Conservation (phyloP, 805 yeast species). For the Ogataea siamensis region DNA sequence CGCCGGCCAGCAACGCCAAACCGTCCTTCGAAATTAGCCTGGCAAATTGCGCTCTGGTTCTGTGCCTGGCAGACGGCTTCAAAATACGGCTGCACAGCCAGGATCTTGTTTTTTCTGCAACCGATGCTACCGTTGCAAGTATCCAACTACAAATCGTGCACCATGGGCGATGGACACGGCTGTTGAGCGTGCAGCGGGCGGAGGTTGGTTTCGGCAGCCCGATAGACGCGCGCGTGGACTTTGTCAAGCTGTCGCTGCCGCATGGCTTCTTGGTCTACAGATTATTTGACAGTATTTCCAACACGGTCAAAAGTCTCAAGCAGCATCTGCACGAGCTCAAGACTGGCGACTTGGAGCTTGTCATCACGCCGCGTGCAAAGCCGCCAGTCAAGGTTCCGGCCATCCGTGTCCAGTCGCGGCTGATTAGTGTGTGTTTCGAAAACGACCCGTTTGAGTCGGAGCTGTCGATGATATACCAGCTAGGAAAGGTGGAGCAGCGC, state of each 20-base stretch:
- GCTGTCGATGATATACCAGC: slow-evolving; percentile 52
- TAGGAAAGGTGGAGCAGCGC: slow-evolving; percentile 58
- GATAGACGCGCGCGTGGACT: slow-evolving; percentile 30
- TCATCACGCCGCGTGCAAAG: slow-evolving; percentile 40
- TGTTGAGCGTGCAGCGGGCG: slow-evolving; percentile 21
- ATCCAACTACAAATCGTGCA: neutral
- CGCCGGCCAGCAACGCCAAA: neutral
- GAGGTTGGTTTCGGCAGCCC: slow-evolving; percentile 12
- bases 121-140: neutral
- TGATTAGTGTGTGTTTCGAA: slow-evolving; percentile 49
- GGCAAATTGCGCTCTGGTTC: neutral
- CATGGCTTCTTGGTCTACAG: slow-evolving; percentile 71
- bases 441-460: slow-evolving; percentile 68
- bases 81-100: neutral
- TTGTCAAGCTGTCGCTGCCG: slow-evolving; percentile 60
- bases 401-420: slow-evolving; percentile 40
- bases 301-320: slow-evolving; percentile 61
- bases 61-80: neutral
- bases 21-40: neutral
- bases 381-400: slow-evolving; percentile 38
- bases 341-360: slow-evolving; percentile 36
- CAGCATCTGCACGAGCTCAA: slow-evolving; percentile 56
- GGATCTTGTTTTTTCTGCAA: neutral
- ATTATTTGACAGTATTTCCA: slow-evolving; percentile 75
- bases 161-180: slow-evolving; percentile 44